Evolutionary conservation across 345 rosid genomes (phyloP).

Genomic region (Camelina laxa): DNA sequence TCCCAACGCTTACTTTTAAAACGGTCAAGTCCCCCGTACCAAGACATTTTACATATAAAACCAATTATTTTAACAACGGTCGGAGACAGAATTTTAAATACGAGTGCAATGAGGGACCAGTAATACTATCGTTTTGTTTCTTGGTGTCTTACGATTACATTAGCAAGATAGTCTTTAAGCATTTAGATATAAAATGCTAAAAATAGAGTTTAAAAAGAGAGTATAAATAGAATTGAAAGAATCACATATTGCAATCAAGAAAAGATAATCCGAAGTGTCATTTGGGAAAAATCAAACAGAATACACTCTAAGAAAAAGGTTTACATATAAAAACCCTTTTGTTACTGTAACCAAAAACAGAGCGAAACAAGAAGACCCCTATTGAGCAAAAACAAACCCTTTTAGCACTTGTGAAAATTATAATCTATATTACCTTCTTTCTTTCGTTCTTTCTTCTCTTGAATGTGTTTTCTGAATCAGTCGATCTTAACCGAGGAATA

Average conservation of each 20-base stretch:
- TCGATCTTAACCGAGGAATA: slow-evolving; percentile 86
- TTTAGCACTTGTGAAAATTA: slow-evolving; percentile 23
- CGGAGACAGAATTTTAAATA: not conserved
- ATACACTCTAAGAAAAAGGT: slow-evolving; percentile 21
- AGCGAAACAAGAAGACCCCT: slow-evolving; percentile 33
- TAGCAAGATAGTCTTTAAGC: not conserved
- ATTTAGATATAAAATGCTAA: not conserved
- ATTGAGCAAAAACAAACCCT: slow-evolving; percentile 15
- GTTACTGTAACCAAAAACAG: slow-evolving; percentile 40
- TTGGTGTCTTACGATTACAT: not conserved
- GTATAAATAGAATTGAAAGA: slow-evolving; percentile 33
- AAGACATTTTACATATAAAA: not conserved
- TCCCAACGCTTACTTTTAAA: slow-evolving; percentile 29
- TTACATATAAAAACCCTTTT: slow-evolving; percentile 33
- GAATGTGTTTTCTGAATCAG: slow-evolving; percentile 36
- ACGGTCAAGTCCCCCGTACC: not conserved
- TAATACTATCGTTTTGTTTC: too few species aligned
- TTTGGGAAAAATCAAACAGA: slow-evolving; percentile 35
- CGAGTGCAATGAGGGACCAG: too few species aligned
- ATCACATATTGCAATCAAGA: slow-evolving; percentile 32
- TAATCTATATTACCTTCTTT: slow-evolving; percentile 34
- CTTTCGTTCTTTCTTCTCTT: slow-evolving; percentile 6
- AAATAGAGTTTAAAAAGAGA: not conserved
- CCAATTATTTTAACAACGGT: slow-evolving; percentile 11
- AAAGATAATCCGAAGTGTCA: slow-evolving; percentile 21